Evolutionary conservation across 345 rosid species (phyloP).

Genomic region (Viola odorata): DNA sequence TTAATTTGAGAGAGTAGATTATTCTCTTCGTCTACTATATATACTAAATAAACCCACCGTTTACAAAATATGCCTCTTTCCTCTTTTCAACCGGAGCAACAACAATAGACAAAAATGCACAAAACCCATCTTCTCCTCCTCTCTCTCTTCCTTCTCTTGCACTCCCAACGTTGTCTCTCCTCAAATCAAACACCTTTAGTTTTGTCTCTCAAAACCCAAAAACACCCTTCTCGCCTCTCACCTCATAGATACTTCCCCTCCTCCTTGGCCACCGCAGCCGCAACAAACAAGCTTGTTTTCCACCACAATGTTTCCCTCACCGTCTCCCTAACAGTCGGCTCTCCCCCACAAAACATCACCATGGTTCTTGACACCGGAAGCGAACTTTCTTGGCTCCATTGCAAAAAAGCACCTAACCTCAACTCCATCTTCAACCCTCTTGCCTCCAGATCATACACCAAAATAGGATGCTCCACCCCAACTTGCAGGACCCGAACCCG

Average conservation of each 20-base stretch:
- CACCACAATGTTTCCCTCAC: constrained; percentile 56
- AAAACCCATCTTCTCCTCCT: constrained; percentile 22
- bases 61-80: neutral
- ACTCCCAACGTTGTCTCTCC: constrained; percentile 18
- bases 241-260: constrained; percentile 12
- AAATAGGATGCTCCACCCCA: constrained; percentile 40
- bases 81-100: neutral
- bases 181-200: constrained; percentile 29
- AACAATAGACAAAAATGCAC: neutral
- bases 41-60: no score
- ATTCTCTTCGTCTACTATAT: no score
- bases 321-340: constrained; percentile 52
- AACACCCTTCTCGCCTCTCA: constrained; percentile 6
- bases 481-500: constrained; percentile 47
- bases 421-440: constrained; percentile 37
- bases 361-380: constrained; percentile 83
- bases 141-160: constrained; percentile 29
- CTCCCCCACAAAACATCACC: constrained; percentile 55
- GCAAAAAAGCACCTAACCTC: constrained; percentile 29
- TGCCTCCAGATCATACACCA: constrained; percentile 39
- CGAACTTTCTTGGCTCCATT: constrained; percentile 73
- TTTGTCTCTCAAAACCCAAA: constrained; percentile 44
- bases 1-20: no score
- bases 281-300: constrained; percentile 37
- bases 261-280: constrained; percentile 3